Conservation (phyloP, 768 basidiomycete species). For the Pleurotus pulmonarius region DNA sequence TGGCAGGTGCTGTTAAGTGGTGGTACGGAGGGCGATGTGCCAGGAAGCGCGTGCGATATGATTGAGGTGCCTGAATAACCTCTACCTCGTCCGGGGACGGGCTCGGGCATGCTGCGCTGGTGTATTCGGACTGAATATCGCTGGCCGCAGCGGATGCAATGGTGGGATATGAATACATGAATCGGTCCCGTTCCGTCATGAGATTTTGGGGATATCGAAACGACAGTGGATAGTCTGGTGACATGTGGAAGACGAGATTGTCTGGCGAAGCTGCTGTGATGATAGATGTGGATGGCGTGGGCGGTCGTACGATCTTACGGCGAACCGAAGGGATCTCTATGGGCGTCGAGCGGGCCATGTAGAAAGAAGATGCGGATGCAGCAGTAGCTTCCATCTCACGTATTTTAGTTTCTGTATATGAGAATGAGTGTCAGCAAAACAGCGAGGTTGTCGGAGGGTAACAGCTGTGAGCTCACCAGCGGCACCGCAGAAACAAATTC, state of each 20-base stretch:
- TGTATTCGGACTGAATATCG: constrained; percentile 10
- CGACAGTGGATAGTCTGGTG: constrained; percentile 13
- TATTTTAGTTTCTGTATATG: neutral
- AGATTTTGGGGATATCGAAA: constrained; percentile 15
- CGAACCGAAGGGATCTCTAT: constrained; percentile 42
- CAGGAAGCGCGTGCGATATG: neutral
- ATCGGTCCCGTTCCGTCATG: constrained; percentile 25
- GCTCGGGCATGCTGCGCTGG: constrained; percentile 7
- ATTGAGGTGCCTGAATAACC: neutral
- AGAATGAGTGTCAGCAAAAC: neutral
- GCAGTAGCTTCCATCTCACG: constrained; percentile 2
- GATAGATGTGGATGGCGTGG: constrained; percentile 40
- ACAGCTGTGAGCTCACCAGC: neutral
- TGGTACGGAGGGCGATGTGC: neutral
- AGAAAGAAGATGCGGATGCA: neutral
- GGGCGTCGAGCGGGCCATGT: constrained; percentile 26
- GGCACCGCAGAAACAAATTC: neutral
- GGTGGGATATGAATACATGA: constrained; percentile 37
- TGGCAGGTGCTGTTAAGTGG: constrained; percentile 9
- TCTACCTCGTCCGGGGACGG: constrained; percentile 4
- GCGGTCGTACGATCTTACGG: constrained; percentile 20
- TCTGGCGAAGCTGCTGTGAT: constrained; percentile 53
- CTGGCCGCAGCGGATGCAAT: constrained; percentile 14
- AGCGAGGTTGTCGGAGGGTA: constrained; percentile 7
- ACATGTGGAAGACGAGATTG: constrained; percentile 8